phyloP scores from a whole-genome alignment of 2,329 filamentous ascomycete species.

The Fusarium sp. region DNA sequence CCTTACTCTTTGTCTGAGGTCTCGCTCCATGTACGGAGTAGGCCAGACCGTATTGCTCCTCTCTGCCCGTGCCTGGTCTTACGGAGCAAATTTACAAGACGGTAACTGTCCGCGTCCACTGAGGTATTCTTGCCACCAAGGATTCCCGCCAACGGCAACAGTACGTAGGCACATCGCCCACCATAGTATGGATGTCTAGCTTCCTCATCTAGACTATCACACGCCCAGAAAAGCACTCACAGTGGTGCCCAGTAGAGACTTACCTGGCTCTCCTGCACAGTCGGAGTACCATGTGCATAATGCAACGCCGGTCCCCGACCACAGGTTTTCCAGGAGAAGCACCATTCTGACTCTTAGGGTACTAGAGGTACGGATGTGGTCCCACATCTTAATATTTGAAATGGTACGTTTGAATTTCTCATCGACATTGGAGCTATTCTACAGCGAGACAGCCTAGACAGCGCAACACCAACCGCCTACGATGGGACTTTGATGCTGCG shows the following conservation, averaged over 20 bases:
- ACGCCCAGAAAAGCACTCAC: slow-evolving; percentile 19
- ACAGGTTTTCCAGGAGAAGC: slow-evolving; percentile 17
- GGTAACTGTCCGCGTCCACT: slow-evolving; percentile 10
- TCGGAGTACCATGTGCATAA: slow-evolving; percentile 1
- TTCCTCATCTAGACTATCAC: neutral
- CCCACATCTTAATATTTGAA: slow-evolving; percentile 25
- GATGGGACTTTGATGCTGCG: slow-evolving; percentile 29
- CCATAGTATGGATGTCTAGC: slow-evolving; percentile 2
- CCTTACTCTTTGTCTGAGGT: slow-evolving; percentile 2
- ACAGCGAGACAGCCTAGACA: neutral
- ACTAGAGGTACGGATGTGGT: neutral
- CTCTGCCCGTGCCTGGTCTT: slow-evolving; percentile 2
- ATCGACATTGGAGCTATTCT: slow-evolving; percentile 2
- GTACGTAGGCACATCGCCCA: slow-evolving; percentile 21
- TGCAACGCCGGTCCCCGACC: slow-evolving; percentile 15
- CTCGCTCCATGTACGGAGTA: slow-evolving; percentile 2
- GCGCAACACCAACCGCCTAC: slow-evolving; percentile 1
- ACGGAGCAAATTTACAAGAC: slow-evolving; percentile 3
- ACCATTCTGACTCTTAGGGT: slow-evolving; percentile 18
- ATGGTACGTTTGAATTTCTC: slow-evolving; percentile 22
- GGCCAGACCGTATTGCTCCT: neutral
- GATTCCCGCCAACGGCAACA: slow-evolving; percentile 21
- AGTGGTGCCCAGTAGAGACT: neutral
- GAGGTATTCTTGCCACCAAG: slow-evolving; percentile 26
- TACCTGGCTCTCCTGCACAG: neutral